Base-by-base conservation (phyloP, 805 yeast species). In the Candida khao-thaluensis region DNA sequence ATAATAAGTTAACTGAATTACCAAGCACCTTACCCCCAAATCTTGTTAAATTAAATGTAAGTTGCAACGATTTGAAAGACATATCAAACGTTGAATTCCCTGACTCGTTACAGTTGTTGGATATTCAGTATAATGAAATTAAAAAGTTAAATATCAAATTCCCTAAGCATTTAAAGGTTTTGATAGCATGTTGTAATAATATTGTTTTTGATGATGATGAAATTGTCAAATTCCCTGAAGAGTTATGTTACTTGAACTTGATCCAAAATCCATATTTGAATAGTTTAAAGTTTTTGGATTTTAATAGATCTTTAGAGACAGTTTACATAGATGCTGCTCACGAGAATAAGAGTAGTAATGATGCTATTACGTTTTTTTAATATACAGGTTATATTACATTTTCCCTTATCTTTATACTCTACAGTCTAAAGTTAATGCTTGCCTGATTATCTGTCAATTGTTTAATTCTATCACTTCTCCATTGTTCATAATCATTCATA, bases 401-500 rank as follows among this genome's bases (percentile, higher is more conserved):
- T 9, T 9, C 27, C 12, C 17, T 21, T 8, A n/a, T n/a, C n/a
- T n/a, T n/a, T n/a, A n/a, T n/a, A n/a, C n/a, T n/a, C n/a, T n/a
- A n/a, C n/a, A 8, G 23, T 21, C 17, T 17, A n/a, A 10, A 26
- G 29, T 7, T 26, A 7, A 12, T 26, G 6, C 8, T 20, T 9
- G 8, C 23, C 9, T 20, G 9, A 10, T 14, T 26, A 6, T 26
- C 16, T 26, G n/a, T 7, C 28, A 32, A 22, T 47, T 59, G 57
- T 29, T 41, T 51, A 30, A 69, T 63, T 35, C 56, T 51, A 40
- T 65, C 71, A 16, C 59, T 59, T 35, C 71, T 53, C 74, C 74
- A 69, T 7, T 44, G 49, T 40, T 58, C 59, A 44, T 66, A 69
- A 22, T 69, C 73, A 28, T 64, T 72, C 4, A 69, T 69, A 2